Evolutionary conservation across 257 asterid genomes (phyloP).

Genomic region (Solanum piurae): DNA sequence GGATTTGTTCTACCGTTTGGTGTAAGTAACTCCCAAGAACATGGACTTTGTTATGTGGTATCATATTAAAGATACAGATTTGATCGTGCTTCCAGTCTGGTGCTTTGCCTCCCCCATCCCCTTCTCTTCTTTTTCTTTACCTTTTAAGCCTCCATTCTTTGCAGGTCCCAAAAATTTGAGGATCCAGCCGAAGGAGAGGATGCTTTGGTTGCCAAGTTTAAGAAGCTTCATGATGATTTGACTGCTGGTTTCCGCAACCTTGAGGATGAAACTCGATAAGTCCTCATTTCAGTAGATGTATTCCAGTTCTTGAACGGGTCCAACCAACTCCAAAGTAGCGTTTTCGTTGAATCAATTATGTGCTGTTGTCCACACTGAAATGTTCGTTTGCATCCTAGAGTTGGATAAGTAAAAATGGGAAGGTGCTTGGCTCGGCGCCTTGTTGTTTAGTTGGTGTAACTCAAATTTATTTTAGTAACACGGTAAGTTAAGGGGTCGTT

Average conservation of each 20-base stretch:
- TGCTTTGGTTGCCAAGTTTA: slow-evolving; percentile 50
- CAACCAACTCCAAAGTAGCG: neutral
- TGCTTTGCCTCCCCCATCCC: neutral
- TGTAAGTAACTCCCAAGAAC: slow-evolving; percentile 42
- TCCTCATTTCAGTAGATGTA: neutral
- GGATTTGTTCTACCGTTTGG: slow-evolving; percentile 85
- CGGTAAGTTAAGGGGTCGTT: neutral
- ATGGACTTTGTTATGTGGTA: neutral
- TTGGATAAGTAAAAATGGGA: neutral
- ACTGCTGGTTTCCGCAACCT: slow-evolving; percentile 94
- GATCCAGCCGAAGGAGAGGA: slow-evolving; percentile 98
- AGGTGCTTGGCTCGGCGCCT: neutral
- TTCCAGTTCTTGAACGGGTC: neutral
- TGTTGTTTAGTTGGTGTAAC: neutral
- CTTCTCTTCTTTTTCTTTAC: neutral
- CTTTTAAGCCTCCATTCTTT: neutral
- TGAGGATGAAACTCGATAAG: slow-evolving; percentile 83
- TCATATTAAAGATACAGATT: neutral
- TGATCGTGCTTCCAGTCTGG: neutral
- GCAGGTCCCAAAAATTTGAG: slow-evolving; percentile 97
- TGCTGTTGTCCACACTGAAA: neutral
- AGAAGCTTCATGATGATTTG: slow-evolving; percentile 83
- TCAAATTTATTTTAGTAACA: neutral
- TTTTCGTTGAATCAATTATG: neutral
- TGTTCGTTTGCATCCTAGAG: neutral